A percentile compares a stretch with the other conserved stretches of the same genome.
phyloP scores from a whole-genome alignment of 2,329 filamentous ascomycete species.

The Ophiostoma pallidulum region DNA sequence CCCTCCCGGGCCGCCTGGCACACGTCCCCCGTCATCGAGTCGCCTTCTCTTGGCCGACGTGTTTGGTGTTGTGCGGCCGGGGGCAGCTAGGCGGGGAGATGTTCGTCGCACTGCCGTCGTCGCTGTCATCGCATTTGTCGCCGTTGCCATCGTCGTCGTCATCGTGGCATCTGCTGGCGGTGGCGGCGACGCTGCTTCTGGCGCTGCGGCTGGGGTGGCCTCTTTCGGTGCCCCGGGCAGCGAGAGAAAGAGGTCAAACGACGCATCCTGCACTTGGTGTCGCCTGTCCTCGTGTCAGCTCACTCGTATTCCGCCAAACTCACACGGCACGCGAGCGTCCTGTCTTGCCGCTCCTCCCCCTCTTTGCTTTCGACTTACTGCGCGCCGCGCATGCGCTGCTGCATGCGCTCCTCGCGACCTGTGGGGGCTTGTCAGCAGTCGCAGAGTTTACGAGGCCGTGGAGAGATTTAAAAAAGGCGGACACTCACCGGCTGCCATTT shows the following conservation, averaged over 20 bases:
- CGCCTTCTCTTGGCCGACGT: constrained; percentile 40
- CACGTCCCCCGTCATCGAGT: constrained; percentile 20
- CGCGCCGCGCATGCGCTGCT: constrained; percentile 55
- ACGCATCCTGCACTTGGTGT: constrained; percentile 50
- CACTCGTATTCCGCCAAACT: neutral
- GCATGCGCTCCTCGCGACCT: constrained; percentile 54
- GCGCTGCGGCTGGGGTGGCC: constrained; percentile 8
- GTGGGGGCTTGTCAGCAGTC: neutral
- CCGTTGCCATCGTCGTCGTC: neutral
- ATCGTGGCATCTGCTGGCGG: neutral
- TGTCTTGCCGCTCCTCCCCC: neutral
- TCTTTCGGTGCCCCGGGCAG: constrained; percentile 15
- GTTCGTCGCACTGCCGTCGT: neutral
- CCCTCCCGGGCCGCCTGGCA: neutral
- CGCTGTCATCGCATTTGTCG: neutral
- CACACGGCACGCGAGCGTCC: too few relatives aligned
- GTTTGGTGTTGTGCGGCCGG: constrained; percentile 31
- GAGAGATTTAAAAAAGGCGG: too few relatives aligned
- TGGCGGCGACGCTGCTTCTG: constrained; percentile 10
- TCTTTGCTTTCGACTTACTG: constrained; percentile 36
- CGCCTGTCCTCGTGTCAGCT: constrained; percentile 28
- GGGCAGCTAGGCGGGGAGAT: constrained; percentile 8
- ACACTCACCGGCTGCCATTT: constrained; percentile 29
- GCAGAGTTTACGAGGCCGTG: too few relatives aligned
- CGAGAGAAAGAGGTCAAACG: constrained; percentile 44